A percentile compares a stretch with the other conserved stretches of the same genome.
Evolutionary conservation across 2,329 filamentous ascomycete genomes (phyloP).

Genomic region (Parascedosporium putredinis): DNA sequence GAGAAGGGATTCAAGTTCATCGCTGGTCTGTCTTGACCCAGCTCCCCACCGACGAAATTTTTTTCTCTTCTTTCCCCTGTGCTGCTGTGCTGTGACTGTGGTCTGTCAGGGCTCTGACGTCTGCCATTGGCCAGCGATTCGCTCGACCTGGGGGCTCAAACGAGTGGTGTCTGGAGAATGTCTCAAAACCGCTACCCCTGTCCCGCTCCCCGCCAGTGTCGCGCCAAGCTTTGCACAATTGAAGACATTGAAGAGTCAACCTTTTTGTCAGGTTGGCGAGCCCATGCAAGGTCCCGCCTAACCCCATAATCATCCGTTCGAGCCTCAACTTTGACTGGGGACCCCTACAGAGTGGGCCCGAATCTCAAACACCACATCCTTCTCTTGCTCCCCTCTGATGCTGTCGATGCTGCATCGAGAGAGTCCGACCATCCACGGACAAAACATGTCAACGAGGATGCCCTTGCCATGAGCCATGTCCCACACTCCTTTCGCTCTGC

Average conservation of each 20-base stretch:
- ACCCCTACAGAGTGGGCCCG: too few species aligned
- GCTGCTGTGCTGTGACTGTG: not conserved
- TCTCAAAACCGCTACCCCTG: constrained; percentile 16
- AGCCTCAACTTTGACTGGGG: constrained; percentile 3
- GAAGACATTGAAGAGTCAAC: too few species aligned
- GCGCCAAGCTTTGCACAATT: not conserved
- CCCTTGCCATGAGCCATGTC: not conserved
- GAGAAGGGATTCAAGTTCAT: too few species aligned
- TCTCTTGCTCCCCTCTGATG: not conserved
- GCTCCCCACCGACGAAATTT: constrained; percentile 8
- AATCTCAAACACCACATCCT: not conserved
- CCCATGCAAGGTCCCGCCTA: constrained; percentile 1
- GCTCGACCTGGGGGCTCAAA: constrained; percentile 14
- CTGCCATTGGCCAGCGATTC: constrained; percentile 5
- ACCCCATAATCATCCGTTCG: constrained; percentile 1
- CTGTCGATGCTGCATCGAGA: not conserved
- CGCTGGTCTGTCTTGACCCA: too few species aligned
- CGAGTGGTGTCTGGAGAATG: constrained; percentile 19
- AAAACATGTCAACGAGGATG: not conserved
- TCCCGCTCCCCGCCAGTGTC: not conserved
- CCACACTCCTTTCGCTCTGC: not conserved
- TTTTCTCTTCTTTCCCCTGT: too few species aligned
- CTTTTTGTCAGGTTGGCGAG: too few species aligned
- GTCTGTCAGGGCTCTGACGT: constrained; percentile 5
- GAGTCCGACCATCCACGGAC: not conserved